Base-by-base conservation (phyloP, 768 basidiomycete genomes). In the Glaciozyma antarctica region DNA sequence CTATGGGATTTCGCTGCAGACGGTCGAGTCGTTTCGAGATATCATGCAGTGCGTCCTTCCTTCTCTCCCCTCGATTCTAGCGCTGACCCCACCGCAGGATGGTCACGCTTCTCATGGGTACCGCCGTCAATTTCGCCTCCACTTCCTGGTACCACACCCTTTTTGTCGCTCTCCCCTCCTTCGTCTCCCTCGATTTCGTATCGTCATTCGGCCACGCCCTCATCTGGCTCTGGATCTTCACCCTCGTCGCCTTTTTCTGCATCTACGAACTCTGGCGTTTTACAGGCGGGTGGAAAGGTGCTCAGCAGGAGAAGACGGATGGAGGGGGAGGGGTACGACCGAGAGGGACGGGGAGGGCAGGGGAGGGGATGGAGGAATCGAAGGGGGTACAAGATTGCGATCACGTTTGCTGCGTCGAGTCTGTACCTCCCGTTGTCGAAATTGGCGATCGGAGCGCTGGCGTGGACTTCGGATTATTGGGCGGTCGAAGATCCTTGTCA, bases 381-480 rank as follows among this genome's bases (percentile, higher is more conserved):
- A 79, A 48, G 79, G 79, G 62, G 82, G 80, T 81, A 81, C 17
- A 77, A 84, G 17, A 77, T 88, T n/a, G 72, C 82, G 24, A 80
- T 82, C 53, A 85, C 82, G 34, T 88, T 88, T 72, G 71, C 85
- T 26, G 77, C 87, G 51, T 85, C 85, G 13, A 77, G 85, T 52
- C 79, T 88, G 30, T 90, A 88, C 73, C 80, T 90, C 30, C 88
- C 88, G 5, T 78, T 90, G 57, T 86, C 85, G 68, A 88, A 86
- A 19, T 83, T 90, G 80, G 82, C 86, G 1, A 78, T 89, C 22
- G 86, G 86, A 70, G 86, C 86, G 38, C 77, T 89, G 21, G 82
- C 73, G 2, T 88, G 86, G 86, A 86, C 86, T 0, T 80, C 84
- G 55, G 88, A 88, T 77, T 81, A 86, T 24, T 89, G 73, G 73